Percentiles rank a stretch among this genome's conserved stretches.
These are phyloP conservation scores for Phytophthora podocarpi DNA, from an alignment of 352 stramenopile species.

Conservation along the genomic window DNA sequence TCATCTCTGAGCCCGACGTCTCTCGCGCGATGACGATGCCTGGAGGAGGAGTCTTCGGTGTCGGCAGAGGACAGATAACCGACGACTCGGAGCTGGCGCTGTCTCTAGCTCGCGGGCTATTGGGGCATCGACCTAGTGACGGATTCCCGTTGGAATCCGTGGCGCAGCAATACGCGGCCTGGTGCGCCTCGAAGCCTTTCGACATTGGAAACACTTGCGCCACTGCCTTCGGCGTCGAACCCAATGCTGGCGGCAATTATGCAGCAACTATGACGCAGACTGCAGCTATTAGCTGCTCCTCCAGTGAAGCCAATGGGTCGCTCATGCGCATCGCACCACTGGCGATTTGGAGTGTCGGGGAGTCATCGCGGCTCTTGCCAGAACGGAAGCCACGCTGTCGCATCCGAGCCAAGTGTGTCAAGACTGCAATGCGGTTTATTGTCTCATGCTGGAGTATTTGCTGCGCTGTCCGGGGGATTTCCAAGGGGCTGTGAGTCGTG, in stretches of 20 bases:
- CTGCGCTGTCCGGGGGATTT: constrained; percentile 42
- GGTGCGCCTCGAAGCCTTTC: constrained; percentile 44
- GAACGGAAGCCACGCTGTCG: constrained; percentile 49
- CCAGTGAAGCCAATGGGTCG: constrained; percentile 57
- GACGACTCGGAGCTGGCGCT: constrained; percentile 70
- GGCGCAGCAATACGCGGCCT: constrained; percentile 42
- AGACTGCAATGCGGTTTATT: constrained; percentile 69
- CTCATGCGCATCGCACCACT: constrained; percentile 60
- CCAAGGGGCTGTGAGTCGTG: constrained; percentile 39
- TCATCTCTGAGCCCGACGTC: constrained; percentile 35
- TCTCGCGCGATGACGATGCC: constrained; percentile 52
- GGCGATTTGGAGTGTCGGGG: constrained; percentile 40
- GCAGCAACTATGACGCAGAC: constrained; percentile 32
- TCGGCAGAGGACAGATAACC: constrained; percentile 59
- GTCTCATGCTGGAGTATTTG: constrained; percentile 51
- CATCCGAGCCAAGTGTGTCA: constrained; percentile 60
- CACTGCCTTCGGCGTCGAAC: constrained; percentile 37
- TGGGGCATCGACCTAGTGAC: constrained; percentile 22
- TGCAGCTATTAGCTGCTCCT: constrained; percentile 22
- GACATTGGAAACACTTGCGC: constrained; percentile 64
- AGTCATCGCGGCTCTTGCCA: constrained; percentile 39
- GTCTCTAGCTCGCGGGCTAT: constrained; percentile 42
- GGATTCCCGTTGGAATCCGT: constrained; percentile 49
- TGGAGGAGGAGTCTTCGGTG: constrained; percentile 43
- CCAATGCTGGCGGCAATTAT: constrained; percentile 24